phyloP scores from a whole-genome alignment of 208 protist genomes.

The Acanthamoeba pearcei region DNA sequence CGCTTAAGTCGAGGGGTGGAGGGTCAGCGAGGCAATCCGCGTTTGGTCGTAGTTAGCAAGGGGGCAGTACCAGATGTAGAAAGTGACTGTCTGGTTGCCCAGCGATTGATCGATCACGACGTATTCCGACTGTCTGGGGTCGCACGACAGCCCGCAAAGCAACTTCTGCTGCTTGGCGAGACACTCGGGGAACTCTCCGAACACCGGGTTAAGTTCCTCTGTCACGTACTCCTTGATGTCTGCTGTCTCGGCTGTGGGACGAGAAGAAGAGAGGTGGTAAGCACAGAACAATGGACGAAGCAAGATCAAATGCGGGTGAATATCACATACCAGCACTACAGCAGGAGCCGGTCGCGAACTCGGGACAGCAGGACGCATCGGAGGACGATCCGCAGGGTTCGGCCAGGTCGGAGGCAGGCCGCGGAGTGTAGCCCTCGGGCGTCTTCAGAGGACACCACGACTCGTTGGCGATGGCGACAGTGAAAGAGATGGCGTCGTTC shows the following conservation, averaged over 20 bases:
- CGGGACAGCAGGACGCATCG: background rate
- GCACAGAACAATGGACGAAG: background rate
- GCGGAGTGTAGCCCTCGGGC: constrained; percentile 22
- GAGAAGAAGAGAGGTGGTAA: background rate
- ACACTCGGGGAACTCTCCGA: background rate
- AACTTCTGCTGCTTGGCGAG: constrained; percentile 17
- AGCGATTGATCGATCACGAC: background rate
- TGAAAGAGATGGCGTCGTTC: constrained; percentile 38
- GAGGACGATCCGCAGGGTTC: background rate
- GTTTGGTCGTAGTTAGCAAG: background rate
- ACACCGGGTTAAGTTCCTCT: background rate
- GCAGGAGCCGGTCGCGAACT: constrained; percentile 20
- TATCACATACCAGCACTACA: constrained; percentile 18
- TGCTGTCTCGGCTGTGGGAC: constrained; percentile 1
- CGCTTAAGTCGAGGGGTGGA: background rate
- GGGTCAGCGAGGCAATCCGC: background rate
- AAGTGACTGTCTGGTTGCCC: background rate
- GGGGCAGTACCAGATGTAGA: constrained; percentile 16
- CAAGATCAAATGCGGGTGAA: background rate
- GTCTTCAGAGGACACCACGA: constrained; percentile 69
- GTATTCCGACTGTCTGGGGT: constrained; percentile 55
- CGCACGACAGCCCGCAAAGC: constrained; percentile 64
- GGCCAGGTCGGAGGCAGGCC: background rate
- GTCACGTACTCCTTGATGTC: constrained; percentile 33
- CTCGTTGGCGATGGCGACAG: constrained; percentile 3